Conservation (phyloP, 495 filamentous ascomycete genomes). For the Neurospora hispaniola region DNA sequence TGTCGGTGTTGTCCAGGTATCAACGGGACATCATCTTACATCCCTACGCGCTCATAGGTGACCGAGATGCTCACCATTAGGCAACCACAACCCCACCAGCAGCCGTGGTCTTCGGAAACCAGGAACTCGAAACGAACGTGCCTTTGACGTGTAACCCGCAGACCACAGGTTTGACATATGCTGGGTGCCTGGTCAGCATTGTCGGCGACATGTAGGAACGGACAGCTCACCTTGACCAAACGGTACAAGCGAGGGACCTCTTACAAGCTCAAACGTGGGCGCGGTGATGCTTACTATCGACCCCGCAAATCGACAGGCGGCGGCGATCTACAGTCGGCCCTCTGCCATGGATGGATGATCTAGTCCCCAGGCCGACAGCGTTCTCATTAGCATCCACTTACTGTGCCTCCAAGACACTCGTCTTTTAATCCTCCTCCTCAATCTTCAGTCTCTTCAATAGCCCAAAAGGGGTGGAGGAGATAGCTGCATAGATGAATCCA, state of each 20-base stretch:
- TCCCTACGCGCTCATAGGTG: too few species aligned
- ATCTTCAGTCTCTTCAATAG: neutral
- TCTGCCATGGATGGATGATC: neutral
- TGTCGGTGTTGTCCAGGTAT: too few species aligned
- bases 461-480: neutral
- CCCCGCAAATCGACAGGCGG: neutral
- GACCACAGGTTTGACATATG: too few species aligned
- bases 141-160: too few species aligned
- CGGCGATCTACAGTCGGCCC: neutral
- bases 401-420: too few species aligned
- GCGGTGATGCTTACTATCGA: neutral
- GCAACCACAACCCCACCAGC: too few species aligned
- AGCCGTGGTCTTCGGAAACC: too few species aligned
- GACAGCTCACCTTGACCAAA: neutral
- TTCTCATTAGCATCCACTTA: neutral
- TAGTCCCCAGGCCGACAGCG: neutral
- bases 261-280: neutral
- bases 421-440: neutral
- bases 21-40: too few species aligned
- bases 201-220: neutral
- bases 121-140: too few species aligned
- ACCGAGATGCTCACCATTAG: too few species aligned
- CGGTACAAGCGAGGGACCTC: neutral
- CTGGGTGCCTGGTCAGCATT: neutral
- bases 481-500: neutral